A percentile compares a stretch with the other conserved stretches of the same genome.
phyloP scores from a whole-genome alignment of 2,329 filamentous ascomycete genomes.

The Penicillium italicum region DNA sequence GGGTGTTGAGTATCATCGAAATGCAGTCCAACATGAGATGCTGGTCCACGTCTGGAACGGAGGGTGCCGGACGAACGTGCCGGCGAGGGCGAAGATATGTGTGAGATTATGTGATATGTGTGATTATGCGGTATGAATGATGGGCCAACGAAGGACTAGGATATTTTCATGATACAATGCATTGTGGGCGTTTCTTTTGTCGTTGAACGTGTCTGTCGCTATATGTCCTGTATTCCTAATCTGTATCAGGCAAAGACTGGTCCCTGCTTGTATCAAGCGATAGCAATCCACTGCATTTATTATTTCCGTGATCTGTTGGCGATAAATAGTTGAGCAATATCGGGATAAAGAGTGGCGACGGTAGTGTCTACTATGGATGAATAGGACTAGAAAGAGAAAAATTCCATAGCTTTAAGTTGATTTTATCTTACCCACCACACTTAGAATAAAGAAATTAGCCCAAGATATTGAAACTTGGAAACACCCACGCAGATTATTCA shows the following conservation, averaged over 20 bases:
- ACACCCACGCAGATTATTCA: too few species aligned
- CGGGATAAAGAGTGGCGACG: neutral
- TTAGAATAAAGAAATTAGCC: too few species aligned
- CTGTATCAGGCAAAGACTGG: neutral
- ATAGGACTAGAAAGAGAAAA: neutral
- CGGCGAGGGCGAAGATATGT: too few species aligned
- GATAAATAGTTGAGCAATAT: neutral
- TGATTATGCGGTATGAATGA: neutral
- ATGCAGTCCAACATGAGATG: neutral
- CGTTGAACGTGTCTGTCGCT: neutral
- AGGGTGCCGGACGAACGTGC: too few species aligned
- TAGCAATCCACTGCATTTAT: neutral
- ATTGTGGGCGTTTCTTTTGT: neutral
- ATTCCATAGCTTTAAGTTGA: too few species aligned
- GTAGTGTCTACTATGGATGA: neutral
- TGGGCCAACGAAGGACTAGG: neutral
- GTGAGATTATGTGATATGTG: neutral
- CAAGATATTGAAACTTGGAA: too few species aligned
- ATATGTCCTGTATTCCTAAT: neutral
- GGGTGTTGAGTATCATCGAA: neutral
- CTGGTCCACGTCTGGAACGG: neutral
- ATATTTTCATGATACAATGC: neutral
- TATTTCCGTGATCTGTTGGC: neutral
- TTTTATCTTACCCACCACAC: too few species aligned
- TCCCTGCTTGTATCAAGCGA: neutral